phyloP scores from a whole-genome alignment of 2,329 filamentous ascomycete genomes.

The Alternaria gaisen region DNA sequence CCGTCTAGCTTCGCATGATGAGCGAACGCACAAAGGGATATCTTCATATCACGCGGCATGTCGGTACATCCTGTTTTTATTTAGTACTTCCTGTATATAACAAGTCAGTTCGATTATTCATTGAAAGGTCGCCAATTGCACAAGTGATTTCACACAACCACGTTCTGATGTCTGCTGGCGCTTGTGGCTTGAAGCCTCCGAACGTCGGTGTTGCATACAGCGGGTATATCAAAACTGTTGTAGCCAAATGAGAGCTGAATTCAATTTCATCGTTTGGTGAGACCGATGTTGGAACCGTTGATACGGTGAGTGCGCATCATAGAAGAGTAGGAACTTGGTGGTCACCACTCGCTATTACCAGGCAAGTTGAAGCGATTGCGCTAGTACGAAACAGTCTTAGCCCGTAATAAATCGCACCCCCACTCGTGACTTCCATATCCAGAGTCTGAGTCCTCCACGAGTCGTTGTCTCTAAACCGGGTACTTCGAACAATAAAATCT shows the following conservation, averaged over 20 bases:
- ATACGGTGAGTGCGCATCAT: neutral
- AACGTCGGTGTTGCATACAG: neutral
- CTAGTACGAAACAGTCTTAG: slow-evolving; percentile 19
- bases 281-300: neutral
- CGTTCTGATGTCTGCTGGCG: neutral
- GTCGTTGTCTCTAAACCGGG: slow-evolving; percentile 29
- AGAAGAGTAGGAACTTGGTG: neutral
- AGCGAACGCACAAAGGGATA: neutral
- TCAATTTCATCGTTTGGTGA: neutral
- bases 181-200: neutral
- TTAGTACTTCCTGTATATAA: neutral
- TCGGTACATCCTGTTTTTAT: neutral
- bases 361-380: slow-evolving; percentile 9
- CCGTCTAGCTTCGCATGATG: slow-evolving; percentile 21
- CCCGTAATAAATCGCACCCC: slow-evolving; percentile 26
- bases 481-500: slow-evolving; percentile 9
- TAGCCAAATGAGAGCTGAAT: neutral
- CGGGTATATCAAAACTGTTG: neutral
- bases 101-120: neutral
- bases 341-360: neutral
- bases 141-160: too few species aligned
- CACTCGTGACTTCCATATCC: slow-evolving; percentile 38
- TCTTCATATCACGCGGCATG: neutral
- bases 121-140: neutral
- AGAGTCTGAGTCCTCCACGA: slow-evolving; percentile 29